Conservation (phyloP, 2,329 filamentous ascomycete genomes). For the Colletotrichum magnum region DNA sequence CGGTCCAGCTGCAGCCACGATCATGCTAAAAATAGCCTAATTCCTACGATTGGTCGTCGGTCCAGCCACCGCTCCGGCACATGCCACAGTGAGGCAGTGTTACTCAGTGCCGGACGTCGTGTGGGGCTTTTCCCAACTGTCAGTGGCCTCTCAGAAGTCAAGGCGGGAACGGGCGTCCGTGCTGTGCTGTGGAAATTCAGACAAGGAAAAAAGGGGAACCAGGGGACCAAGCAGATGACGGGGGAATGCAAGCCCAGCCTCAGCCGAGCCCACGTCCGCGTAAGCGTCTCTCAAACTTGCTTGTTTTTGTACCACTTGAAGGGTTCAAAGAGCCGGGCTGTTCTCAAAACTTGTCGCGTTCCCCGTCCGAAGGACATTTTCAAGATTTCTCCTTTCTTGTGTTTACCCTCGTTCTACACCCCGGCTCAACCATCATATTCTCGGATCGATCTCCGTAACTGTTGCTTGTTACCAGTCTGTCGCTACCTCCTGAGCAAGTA, state of each 20-base stretch:
- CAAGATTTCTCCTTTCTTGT: no score
- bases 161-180: slow-evolving; percentile 21
- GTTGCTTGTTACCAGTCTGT: no score
- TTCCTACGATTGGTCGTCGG: neutral
- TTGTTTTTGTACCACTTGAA: slow-evolving; percentile 31
- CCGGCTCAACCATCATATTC: no score
- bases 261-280: slow-evolving; percentile 38
- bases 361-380: neutral
- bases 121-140: slow-evolving; percentile 29
- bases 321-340: neutral
- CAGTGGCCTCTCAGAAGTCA: slow-evolving; percentile 6
- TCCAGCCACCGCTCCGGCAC: slow-evolving; percentile 21
- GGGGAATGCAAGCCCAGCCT: slow-evolving; percentile 38
- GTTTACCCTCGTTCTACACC: no score
- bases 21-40: slow-evolving; percentile 10
- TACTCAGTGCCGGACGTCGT: slow-evolving; percentile 25
- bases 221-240: slow-evolving; percentile 11
- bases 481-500: no score
- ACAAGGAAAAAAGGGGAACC: slow-evolving; percentile 12
- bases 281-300: slow-evolving; percentile 25
- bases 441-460: no score
- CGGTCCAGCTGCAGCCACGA: neutral
- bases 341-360: slow-evolving; percentile 11
- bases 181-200: slow-evolving; percentile 31
- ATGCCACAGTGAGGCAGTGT: slow-evolving; percentile 34